A percentile compares a stretch with the other conserved stretches of the same genome.
These are phyloP conservation scores for Acanthamoeba healyi DNA, from an alignment of 208 protist species.

Conservation along the genomic window DNA sequence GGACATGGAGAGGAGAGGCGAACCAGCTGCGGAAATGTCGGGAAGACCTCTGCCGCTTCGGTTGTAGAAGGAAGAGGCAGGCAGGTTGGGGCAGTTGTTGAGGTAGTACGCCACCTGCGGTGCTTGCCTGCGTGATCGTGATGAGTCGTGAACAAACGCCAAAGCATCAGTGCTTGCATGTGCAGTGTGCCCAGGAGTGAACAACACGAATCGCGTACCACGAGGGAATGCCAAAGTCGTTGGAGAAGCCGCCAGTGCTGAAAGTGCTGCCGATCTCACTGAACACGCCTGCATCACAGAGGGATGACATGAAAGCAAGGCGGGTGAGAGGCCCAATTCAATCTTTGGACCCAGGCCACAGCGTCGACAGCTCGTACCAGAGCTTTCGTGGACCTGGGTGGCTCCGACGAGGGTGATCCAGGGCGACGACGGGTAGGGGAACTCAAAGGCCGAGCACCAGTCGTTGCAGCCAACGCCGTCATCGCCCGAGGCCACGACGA, in stretches of 20 bases:
- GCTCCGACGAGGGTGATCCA: conserved; percentile 73
- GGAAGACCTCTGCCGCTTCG: conserved; percentile 30
- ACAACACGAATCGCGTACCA: conserved; percentile 7
- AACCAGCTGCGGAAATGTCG: conserved; percentile 69
- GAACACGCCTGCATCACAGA: background rate
- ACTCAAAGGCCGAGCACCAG: conserved; percentile 65
- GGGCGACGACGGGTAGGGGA: conserved; percentile 63
- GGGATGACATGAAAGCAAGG: background rate
- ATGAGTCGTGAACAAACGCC: background rate
- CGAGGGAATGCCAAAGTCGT: conserved; percentile 61
- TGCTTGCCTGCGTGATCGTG: background rate
- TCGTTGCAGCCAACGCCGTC: conserved; percentile 72
- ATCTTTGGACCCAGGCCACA: too few relatives aligned
- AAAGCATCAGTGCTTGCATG: too few relatives aligned
- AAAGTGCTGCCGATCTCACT: conserved; percentile 55
- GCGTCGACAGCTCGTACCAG: background rate
- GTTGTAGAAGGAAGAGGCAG: conserved; percentile 58
- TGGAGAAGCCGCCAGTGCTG: conserved; percentile 71
- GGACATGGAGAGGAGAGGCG: background rate
- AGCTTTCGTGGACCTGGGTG: conserved; percentile 8
- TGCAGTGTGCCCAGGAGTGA: too few relatives aligned
- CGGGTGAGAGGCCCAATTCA: background rate
- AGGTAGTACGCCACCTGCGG: conserved; percentile 67
- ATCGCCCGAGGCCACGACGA: conserved; percentile 50
- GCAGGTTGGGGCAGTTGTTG: conserved; percentile 74